phyloP scores from a whole-genome alignment of 495 filamentous ascomycete genomes.

The Podospora anserina region DNA sequence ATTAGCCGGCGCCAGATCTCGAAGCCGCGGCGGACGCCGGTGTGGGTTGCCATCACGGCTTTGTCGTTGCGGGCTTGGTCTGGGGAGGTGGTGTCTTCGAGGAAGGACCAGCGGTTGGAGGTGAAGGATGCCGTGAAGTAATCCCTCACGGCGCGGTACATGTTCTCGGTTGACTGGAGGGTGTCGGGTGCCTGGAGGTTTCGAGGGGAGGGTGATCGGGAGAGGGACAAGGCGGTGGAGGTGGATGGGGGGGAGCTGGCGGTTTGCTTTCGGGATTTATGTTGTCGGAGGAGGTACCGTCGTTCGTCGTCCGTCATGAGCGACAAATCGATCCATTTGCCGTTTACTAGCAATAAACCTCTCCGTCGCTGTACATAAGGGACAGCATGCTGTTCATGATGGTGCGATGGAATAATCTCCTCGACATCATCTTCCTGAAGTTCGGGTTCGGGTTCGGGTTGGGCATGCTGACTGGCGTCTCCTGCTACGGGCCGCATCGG shows the following conservation, averaged over 20 bases:
- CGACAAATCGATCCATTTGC: background rate
- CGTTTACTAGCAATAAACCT: background rate
- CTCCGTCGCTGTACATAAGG: background rate
- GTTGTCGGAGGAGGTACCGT: background rate
- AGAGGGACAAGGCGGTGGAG: background rate
- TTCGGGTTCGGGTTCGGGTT: conserved; percentile 3
- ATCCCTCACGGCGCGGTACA: conserved; percentile 15
- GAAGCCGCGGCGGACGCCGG: background rate
- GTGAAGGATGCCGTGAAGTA: conserved; percentile 18
- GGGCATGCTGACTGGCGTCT: background rate
- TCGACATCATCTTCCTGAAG: background rate
- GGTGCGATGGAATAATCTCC: background rate
- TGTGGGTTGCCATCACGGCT: background rate
- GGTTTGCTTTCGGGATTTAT: background rate
- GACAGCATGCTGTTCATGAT: background rate
- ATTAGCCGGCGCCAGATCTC: conserved; percentile 14
- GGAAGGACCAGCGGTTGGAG: conserved; percentile 10
- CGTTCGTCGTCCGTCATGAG: background rate
- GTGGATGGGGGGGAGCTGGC: background rate
- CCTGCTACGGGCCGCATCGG: background rate
- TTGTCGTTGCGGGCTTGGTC: background rate
- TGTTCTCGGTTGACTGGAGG: conserved; percentile 9
- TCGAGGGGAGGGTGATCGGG: background rate
- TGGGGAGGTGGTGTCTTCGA: background rate
- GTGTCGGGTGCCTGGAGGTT: conserved; percentile 1